phyloP scores from a whole-genome alignment of 495 filamentous ascomycete genomes.

The Rostrohypoxylon terebratum region DNA sequence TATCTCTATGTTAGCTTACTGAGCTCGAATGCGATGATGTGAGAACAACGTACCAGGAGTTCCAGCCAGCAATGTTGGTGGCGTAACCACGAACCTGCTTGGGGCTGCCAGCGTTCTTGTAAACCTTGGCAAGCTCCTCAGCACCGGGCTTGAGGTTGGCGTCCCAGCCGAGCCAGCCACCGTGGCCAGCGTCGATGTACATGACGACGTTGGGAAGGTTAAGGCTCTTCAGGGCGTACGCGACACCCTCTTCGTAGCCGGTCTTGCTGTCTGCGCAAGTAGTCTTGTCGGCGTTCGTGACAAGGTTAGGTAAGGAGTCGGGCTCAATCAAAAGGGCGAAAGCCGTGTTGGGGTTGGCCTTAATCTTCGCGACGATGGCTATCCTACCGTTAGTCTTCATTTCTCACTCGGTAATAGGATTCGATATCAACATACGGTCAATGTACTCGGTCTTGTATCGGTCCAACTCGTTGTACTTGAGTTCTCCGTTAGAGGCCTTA shows the following conservation, averaged over 20 bases:
- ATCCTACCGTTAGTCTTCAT: constrained; percentile 34
- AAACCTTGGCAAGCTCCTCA: constrained; percentile 73
- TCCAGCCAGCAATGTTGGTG: constrained; percentile 86
- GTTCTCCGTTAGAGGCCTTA: constrained; percentile 81
- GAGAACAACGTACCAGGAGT: constrained; percentile 65
- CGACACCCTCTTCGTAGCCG: constrained; percentile 75
- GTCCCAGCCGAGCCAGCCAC: constrained; percentile 86
- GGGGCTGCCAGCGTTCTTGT: constrained; percentile 73
- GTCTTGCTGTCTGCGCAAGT: constrained; percentile 72
- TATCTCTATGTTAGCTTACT: constrained; percentile 57
- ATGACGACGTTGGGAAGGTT: constrained; percentile 83
- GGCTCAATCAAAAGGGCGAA: constrained; percentile 74
- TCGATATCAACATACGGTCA: constrained; percentile 61
- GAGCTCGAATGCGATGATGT: neutral
- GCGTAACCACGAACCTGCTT: constrained; percentile 75
- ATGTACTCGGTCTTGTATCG: constrained; percentile 78
- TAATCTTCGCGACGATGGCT: constrained; percentile 68
- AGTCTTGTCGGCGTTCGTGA: constrained; percentile 74
- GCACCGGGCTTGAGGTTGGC: constrained; percentile 81
- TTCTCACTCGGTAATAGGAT: constrained; percentile 36
- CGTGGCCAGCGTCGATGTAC: constrained; percentile 87
- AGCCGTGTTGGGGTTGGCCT: constrained; percentile 65
- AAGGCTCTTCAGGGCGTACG: constrained; percentile 77
- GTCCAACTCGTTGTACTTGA: constrained; percentile 69
- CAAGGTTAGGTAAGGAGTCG: constrained; percentile 82